Evolutionary conservation across 2,329 filamentous ascomycete species (phyloP).

Genomic region (Microsporum ferrugineum): DNA sequence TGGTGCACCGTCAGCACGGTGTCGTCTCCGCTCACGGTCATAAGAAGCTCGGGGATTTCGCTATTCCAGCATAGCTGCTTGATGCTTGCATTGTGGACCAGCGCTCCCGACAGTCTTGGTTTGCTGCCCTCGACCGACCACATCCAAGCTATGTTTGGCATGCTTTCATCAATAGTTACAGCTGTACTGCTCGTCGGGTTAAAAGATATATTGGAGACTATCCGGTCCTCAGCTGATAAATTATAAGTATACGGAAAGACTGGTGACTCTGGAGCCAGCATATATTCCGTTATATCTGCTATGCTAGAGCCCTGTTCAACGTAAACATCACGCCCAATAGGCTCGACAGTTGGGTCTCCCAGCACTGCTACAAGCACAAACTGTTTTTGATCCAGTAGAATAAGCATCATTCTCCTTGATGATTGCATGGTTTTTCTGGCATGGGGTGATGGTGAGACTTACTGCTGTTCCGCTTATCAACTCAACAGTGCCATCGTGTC

Average conservation of each 20-base stretch:
- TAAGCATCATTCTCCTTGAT: neutral
- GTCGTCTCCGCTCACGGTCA: constrained; percentile 29
- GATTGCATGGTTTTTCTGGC: neutral
- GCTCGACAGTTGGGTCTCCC: constrained; percentile 24
- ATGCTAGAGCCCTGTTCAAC: constrained; percentile 28
- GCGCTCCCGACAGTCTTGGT: constrained; percentile 23
- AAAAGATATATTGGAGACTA: constrained; percentile 32
- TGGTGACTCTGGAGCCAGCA: constrained; percentile 29
- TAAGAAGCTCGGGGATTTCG: constrained; percentile 26
- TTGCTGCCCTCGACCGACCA: constrained; percentile 26
- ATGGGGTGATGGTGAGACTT: constrained; percentile 8
- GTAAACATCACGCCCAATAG: constrained; percentile 22
- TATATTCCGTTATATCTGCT: constrained; percentile 23
- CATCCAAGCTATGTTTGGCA: constrained; percentile 37
- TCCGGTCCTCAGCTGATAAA: constrained; percentile 23
- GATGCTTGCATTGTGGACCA: constrained; percentile 34
- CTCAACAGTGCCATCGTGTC: constrained; percentile 41
- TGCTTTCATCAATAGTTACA: constrained; percentile 30
- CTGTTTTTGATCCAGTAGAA: constrained; percentile 5
- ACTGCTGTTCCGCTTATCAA: constrained; percentile 37
- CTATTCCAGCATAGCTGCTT: constrained; percentile 33
- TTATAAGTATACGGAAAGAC: constrained; percentile 23
- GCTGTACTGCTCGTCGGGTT: constrained; percentile 28
- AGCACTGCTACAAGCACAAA: constrained; percentile 24
- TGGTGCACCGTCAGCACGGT: constrained; percentile 23